Base-by-base conservation (phyloP, 345 rosid species). In the Boechera retrofracta region DNA sequence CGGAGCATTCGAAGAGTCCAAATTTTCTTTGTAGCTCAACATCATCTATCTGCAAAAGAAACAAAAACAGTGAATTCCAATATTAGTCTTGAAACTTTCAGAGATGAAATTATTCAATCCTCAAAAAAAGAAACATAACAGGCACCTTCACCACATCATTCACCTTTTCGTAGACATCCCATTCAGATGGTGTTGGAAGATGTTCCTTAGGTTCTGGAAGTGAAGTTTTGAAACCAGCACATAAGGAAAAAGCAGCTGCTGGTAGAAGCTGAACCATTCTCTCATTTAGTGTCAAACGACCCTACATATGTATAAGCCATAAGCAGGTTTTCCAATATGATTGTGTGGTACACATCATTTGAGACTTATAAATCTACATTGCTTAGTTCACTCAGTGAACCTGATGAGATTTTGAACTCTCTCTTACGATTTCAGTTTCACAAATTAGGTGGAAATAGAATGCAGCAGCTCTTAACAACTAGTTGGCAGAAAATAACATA, bases 171-270 rank as follows among this genome's bases (percentile, higher is more conserved):
- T 54, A 56, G 73, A 18, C 71, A 77, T 85, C 83, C 72, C 73
- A 66, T 78, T 64, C 78, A 77, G 77, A 75, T 62, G 70, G 53
- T 51, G 61, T 69, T 15, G n/a, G 63, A 82, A 69, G 71, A 83
- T 81, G 54, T 62, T 79, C 83, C 77, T 75, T 76, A 55, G 77
- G 80, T 77, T 54, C 57, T 73, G 58, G 77, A 60, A 59, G 73
- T 58, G 87, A 86, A 63, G 91, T 83, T 36, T 82, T 82, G 69
- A 75, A 86, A 67, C 97, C 97, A 83, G 84, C 81, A 82, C 88
- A 92, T 79, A 94, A 85, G 39, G 97, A 89, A 87, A 80, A 88
- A 44, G 88, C 80, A 67, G 97, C 96, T 44, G 89, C 91, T 18
- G 98, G 97, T 83, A 90, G 74, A 82, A 91, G 82, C 61, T 77